Evolutionary conservation across 1,284 basidiomycete species (phyloP), one percentile per base, ranked within the genome.

Genomic region (Trichosporon ovoides): DNA sequence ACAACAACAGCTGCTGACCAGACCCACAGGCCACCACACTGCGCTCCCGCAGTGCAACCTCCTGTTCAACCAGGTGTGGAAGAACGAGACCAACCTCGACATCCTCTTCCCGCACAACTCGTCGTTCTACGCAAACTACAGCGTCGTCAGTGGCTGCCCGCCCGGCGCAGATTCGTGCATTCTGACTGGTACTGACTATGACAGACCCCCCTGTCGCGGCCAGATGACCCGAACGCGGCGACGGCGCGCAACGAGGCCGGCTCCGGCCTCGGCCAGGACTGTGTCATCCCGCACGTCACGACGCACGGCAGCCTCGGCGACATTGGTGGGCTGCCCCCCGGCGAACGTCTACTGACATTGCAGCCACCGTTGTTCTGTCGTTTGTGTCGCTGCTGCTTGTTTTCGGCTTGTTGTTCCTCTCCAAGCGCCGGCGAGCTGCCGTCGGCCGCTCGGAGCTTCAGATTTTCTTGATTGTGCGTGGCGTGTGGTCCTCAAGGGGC

Each of bases 21-120:
- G 28, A 43, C 34, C 20, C 7, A 7, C 68, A 75, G 73, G 74
- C 60, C 59, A 63, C 12, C 69, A 75, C 57, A 67, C 78, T 1
- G 71, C 74, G 0, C 61, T 78, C 11, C 76, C 78, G 0, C 68
- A 76, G 51, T 80, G 79, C 65, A 80, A 80, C 63, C 67, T 80
- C 53, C 73, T 79, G 68, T 79, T 79, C 69, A 60, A 65, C 12
- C 75, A 78, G 56, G 62, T 78, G 7, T 74, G 72, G 56, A 56
- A 68, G 14, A 46, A 60, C 22, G 58, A 66, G 16, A 38, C 28
- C n/a, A 33, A 61, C 51, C 55, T 68, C n/a, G 66, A 68, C 0
- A 60, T 60, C 12, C 71, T 77, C 37, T 75, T 75, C 55, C 74
- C 69, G 0, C 37, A 56, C 18, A 48, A 52, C 9, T 72, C 71